Percentiles rank a stretch among this genome's conserved stretches.
These are phyloP conservation scores for Trametes versicolor DNA, from an alignment of 1,284 basidiomycete species.

Conservation along the genomic window DNA sequence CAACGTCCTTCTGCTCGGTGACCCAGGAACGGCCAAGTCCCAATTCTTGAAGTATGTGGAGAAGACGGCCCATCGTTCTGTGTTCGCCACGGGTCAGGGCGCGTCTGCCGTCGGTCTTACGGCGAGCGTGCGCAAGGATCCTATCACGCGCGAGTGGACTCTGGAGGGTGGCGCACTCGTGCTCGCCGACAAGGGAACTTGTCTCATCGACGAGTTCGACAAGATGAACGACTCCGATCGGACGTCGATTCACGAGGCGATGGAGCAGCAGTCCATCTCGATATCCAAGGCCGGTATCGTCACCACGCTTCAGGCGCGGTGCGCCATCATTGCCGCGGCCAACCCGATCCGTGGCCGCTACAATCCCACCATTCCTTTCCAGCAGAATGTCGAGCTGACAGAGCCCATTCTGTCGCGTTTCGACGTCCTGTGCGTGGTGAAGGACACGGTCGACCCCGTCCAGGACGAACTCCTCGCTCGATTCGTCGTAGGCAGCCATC, in stretches of 20 bases:
- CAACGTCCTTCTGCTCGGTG: constrained; percentile 94
- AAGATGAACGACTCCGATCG: constrained; percentile 99
- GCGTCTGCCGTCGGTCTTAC: constrained; percentile 98
- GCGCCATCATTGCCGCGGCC: constrained; percentile 97
- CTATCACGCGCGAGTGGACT: constrained; percentile 98
- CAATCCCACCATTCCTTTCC: constrained; percentile 97
- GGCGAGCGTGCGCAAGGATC: constrained; percentile 97
- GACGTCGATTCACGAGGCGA: constrained; percentile 99
- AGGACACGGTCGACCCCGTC: constrained; percentile 96
- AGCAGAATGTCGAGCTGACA: constrained; percentile 98
- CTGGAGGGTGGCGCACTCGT: constrained; percentile 98
- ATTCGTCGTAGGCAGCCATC: constrained; percentile 97
- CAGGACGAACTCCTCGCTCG: constrained; percentile 96
- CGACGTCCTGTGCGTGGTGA: constrained; percentile 98
- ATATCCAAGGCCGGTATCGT: constrained; percentile 99
- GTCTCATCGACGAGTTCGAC: constrained; percentile 99
- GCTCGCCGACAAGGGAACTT: constrained; percentile 98
- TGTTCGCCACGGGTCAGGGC: constrained; percentile 99
- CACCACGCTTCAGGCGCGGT: constrained; percentile 95
- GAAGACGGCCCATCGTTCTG: constrained; percentile 96
- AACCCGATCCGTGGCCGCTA: constrained; percentile 97
- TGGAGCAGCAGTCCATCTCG: constrained; percentile 99
- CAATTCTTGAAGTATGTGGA: constrained; percentile 99
- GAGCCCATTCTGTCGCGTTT: constrained; percentile 99
- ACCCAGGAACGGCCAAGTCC: constrained; percentile 98